These are phyloP conservation scores for Tolypocladium pustulatum DNA, from an alignment of 2,329 filamentous ascomycete genomes.

Conservation along the genomic window DNA sequence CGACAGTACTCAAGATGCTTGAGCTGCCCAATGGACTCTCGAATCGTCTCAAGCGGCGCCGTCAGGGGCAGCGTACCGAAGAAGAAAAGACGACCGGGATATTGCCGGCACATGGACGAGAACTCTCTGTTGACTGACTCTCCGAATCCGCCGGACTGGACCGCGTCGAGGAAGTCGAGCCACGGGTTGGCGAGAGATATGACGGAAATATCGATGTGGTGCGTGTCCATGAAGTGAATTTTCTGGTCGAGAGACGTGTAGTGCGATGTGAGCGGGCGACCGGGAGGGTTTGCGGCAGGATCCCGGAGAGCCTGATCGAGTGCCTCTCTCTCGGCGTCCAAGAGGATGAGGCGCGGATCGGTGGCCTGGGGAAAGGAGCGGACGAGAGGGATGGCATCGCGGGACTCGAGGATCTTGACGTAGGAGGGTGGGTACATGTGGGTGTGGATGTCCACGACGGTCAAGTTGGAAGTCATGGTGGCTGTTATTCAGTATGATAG, in stretches of 20 bases:
- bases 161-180: conserved; percentile 67
- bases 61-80: conserved; percentile 76
- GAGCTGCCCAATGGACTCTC: conserved; percentile 55
- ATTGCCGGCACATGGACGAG: conserved; percentile 55
- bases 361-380: conserved; percentile 47
- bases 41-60: conserved; percentile 50
- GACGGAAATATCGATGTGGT: conserved; percentile 72
- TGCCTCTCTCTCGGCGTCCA: conserved; percentile 38
- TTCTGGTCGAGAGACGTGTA: conserved; percentile 76
- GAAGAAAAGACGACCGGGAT: conserved; percentile 63
- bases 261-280: conserved; percentile 71
- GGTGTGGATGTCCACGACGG: conserved; percentile 57
- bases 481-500: background rate
- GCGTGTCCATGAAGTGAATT: conserved; percentile 77
- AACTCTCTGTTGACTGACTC: conserved; percentile 67
- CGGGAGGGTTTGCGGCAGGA: conserved; percentile 48
- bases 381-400: conserved; percentile 58
- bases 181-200: conserved; percentile 88
- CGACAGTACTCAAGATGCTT: conserved; percentile 55
- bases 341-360: conserved; percentile 56
- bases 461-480: conserved; percentile 11
- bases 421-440: conserved; percentile 60
- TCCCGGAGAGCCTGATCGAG: conserved; percentile 42
- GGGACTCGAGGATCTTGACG: conserved; percentile 47
- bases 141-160: conserved; percentile 54